Conservation (phyloP, 345 rosid species). For the Gossypium rotundifolium region DNA sequence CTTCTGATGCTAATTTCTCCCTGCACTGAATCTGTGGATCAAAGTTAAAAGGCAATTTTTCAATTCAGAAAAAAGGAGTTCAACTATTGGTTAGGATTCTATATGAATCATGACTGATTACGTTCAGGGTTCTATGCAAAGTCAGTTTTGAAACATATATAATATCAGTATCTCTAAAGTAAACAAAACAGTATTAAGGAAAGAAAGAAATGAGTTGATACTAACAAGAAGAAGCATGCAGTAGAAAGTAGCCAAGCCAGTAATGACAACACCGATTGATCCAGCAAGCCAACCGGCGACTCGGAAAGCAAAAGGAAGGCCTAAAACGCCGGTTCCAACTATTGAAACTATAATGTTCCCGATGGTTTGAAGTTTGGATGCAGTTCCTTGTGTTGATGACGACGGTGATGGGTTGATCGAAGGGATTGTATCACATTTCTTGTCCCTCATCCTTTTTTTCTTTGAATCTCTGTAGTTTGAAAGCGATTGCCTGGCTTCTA, state of each 20-base stretch:
- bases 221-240: conserved; percentile 97
- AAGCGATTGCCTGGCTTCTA: background rate
- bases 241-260: conserved; percentile 63
- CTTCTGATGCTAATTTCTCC: conserved; percentile 50
- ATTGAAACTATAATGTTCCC: conserved; percentile 88
- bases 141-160: too few species aligned
- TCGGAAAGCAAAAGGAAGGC: conserved; percentile 83
- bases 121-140: too few species aligned
- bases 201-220: background rate
- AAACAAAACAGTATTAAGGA: background rate
- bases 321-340: conserved; percentile 89
- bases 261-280: conserved; percentile 50
- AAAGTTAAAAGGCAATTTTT: background rate
- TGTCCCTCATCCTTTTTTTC: background rate
- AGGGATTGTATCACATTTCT: conserved; percentile 19
- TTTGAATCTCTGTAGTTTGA: background rate
- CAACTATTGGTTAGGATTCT: too few species aligned
- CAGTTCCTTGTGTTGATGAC: conserved; percentile 35
- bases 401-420: conserved; percentile 26
- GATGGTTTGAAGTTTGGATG: conserved; percentile 63
- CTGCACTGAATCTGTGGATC: conserved; percentile 61
- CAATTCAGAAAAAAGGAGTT: too few species aligned
- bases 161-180: background rate
- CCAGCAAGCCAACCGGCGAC: conserved; percentile 91
- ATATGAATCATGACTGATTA: too few species aligned